These are phyloP conservation scores for Ogataea hybrid DNA, from an alignment of 1,139 yeast genomes.

Conservation along the genomic window DNA sequence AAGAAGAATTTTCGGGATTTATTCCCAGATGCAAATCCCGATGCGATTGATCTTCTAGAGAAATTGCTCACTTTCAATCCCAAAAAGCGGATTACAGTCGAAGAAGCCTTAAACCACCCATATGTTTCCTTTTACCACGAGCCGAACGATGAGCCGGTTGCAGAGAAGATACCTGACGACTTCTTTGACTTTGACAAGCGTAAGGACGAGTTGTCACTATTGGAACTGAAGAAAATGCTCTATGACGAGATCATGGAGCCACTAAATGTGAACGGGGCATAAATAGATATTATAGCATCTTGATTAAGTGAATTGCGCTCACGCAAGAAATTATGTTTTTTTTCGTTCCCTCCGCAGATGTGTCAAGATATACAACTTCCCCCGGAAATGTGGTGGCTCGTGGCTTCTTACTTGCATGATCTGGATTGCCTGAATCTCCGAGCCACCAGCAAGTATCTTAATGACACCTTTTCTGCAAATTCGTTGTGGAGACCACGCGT, in stretches of 20 bases:
- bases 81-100: slow-evolving; percentile 58
- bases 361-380: slow-evolving; percentile 11
- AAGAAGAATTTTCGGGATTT: slow-evolving; percentile 40
- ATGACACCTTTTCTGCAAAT: slow-evolving; percentile 7
- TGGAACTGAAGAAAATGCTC: slow-evolving; percentile 50
- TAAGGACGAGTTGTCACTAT: slow-evolving; percentile 47
- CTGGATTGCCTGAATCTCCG: slow-evolving; percentile 12
- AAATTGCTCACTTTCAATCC: slow-evolving; percentile 65
- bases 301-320: background rate
- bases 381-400: slow-evolving; percentile 18
- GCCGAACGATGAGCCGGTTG: slow-evolving; percentile 68
- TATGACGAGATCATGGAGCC: slow-evolving; percentile 55
- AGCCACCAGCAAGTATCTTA: slow-evolving; percentile 3
- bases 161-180: slow-evolving; percentile 53
- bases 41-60: slow-evolving; percentile 60
- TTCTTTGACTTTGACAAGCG: slow-evolving; percentile 63
- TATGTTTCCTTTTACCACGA: slow-evolving; percentile 66
- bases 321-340: background rate
- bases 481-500: slow-evolving; percentile 18
- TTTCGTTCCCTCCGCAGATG: background rate
- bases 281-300: slow-evolving; percentile 4
- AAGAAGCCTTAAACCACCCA: slow-evolving; percentile 65
- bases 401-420: slow-evolving; percentile 6
- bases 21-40: slow-evolving; percentile 49
- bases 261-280: slow-evolving; percentile 9